Base-by-base conservation (phyloP, 2,329 filamentous ascomycete genomes). In the Huntiella decipiens region DNA sequence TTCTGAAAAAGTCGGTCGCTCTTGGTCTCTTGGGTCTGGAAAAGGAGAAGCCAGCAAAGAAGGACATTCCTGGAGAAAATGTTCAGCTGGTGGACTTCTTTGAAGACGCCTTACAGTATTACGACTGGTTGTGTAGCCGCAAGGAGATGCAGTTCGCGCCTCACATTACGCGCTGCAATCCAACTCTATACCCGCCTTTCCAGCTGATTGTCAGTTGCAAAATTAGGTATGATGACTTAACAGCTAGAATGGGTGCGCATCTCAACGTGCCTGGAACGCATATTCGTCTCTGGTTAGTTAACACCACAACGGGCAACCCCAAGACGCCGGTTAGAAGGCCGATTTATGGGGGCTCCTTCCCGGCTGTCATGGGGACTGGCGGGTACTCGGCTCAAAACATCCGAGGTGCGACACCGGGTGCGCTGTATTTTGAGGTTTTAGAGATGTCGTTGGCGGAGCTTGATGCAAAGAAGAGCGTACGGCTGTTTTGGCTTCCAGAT, bases 381-480 rank as follows among this genome's bases (percentile, higher is more conserved):
- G 83, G 82, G 45, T 77, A 76, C 52, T 55, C 81, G 85, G 53
- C 71, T 79, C 43, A 82, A 77, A 53, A 72, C 73, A 47, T 77
- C 71, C 31, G 82, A 86, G 56, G 73, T 78, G 46, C 64, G 71
- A 2, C 34, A 3, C 13, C 15, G 88, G 22, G 96, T 60, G 75
- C 80, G 1, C 67, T 98, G 44, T 96, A 79, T 60, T 98, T 87
- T 57, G 91, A 98, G 60, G 75, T 96, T 22, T 66, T 98, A 36
- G 91, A 98, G 52, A 93, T 95, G 67, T 94, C 85, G 55, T 64
- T 98, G 40, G 82, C 83, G 17, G 92, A 98, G 60, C 70, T 93
- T 38, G 91, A 98, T 57, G 91, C 83, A 47, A 91, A 93, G 66
- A 95, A 92, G 66, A 75, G 67, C 48, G 66, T 96, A 52, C 88